Conservation (phyloP, 192 early-diverging fungal genomes). For the Phycomyces blakesleeanus region DNA sequence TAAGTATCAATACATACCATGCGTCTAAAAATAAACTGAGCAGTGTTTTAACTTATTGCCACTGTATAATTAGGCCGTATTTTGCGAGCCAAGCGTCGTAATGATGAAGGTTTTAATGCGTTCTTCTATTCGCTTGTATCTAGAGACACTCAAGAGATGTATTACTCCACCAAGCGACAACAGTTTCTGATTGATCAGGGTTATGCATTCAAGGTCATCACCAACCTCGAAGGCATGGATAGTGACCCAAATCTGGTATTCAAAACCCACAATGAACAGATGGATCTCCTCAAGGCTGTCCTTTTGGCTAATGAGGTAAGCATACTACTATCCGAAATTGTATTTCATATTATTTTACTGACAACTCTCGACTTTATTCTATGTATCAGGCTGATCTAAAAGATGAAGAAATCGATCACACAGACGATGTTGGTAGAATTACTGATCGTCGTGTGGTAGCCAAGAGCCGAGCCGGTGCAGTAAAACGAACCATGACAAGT, state of each 20-base stretch:
- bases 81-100: constrained; percentile 89
- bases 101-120: constrained; percentile 92
- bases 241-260: constrained; percentile 75
- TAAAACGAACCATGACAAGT: constrained; percentile 54
- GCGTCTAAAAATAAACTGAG: too few species aligned
- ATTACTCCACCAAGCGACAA: constrained; percentile 95
- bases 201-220: constrained; percentile 99
- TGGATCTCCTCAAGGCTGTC: constrained; percentile 83
- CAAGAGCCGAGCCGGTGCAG: constrained; percentile 34
- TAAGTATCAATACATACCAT: too few species aligned
- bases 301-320: constrained; percentile 63
- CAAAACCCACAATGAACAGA: constrained; percentile 64
- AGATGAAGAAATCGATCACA: constrained; percentile 52
- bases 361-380: constrained; percentile 15
- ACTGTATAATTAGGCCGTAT: constrained; percentile 78
- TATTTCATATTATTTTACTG: too few species aligned
- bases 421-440: constrained; percentile 44
- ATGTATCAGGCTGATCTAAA: constrained; percentile 49
- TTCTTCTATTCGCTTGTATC: constrained; percentile 99
- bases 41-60: too few species aligned
- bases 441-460: constrained; percentile 35
- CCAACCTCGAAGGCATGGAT: constrained; percentile 90
- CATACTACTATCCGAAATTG: too few species aligned
- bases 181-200: constrained; percentile 99
- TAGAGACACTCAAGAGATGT: constrained; percentile 98